A percentile compares a stretch with the other conserved stretches of the same genome.
Evolutionary conservation across 2,329 filamentous ascomycete genomes (phyloP).

Genomic region (Trichoderma guizhouense): DNA sequence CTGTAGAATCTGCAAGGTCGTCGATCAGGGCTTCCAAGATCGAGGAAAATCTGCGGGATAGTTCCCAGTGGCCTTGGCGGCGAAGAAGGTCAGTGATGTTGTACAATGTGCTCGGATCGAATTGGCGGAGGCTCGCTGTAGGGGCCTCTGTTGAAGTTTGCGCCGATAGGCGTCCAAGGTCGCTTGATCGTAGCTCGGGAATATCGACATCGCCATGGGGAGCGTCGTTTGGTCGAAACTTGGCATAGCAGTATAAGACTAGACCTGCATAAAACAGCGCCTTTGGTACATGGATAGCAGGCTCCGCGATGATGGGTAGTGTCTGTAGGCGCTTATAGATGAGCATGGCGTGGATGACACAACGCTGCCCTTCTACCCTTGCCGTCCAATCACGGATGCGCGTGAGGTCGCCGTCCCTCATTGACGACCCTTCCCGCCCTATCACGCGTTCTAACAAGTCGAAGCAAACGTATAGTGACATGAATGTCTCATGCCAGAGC

Average conservation of each 20-base stretch:
- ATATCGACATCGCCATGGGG: neutral
- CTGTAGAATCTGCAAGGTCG: neutral
- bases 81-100: neutral
- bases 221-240: neutral
- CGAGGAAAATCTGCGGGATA: neutral
- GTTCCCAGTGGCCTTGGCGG: neutral
- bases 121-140: neutral
- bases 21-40: neutral
- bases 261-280: neutral
- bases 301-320: slow-evolving; percentile 3
- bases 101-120: neutral
- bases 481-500: slow-evolving; percentile 16
- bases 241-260: neutral
- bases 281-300: slow-evolving; percentile 2
- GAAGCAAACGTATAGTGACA: neutral
- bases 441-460: slow-evolving; percentile 1
- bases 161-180: neutral
- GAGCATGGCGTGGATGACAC: slow-evolving; percentile 7
- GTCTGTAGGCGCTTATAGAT: slow-evolving; percentile 4
- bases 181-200: neutral
- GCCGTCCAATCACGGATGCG: neutral
- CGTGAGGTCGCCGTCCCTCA: neutral
- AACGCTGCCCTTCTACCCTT: neutral
- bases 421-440: neutral
- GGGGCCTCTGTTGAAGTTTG: neutral